Evolutionary conservation across 2,329 filamentous ascomycete genomes (phyloP), one percentile per base, ranked within the genome.

Genomic region (Trichoderma arundinaceum): DNA sequence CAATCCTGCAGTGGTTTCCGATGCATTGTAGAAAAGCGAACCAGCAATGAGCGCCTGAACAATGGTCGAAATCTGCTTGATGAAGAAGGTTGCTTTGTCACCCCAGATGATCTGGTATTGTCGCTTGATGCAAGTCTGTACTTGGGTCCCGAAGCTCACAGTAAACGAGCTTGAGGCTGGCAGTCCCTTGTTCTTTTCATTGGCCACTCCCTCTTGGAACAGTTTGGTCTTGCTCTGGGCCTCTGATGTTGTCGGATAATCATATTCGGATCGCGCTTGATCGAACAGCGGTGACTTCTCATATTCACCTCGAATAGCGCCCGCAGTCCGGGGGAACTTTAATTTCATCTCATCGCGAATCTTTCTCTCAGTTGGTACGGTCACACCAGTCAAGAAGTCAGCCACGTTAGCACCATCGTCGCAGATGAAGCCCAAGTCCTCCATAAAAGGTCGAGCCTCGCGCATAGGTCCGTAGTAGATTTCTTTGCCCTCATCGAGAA

Each of bases 101-200:
- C 88, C 88, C 80, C 83, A 85, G 1, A 90, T 71, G 33, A 90
- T 87, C 69, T 89, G 86, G 68, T 89, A 90, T 68, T 90, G 87
- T 4, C 89, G 83, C 19, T 74, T 75, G 13, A 89, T 74, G 63
- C 84, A 85, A 1, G 85, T 81, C 41, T 79, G 82, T 32, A 90
- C 81, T 71, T 92, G 88, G 1, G 77, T 75, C 0, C 72, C 12
- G 68, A 89, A 87, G 22, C 79, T 78, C 6, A 85, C 81, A 0
- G 86, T 90, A 63, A 88, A 75, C 0, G 86, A 82, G 5, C 86
- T 89, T 39, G 75, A 79, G 38, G 82, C 81, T 0, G 82, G 77
- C 0, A 90, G 76, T 3, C 78, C 78, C 56, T 82, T 84, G 62
- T 84, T 76, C 72, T 88, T 90, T 64, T 88, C 87, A 13, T 78